Evolutionary conservation across 352 stramenopile genomes (phyloP).

Genomic region (Elongisporangium undulatum): DNA sequence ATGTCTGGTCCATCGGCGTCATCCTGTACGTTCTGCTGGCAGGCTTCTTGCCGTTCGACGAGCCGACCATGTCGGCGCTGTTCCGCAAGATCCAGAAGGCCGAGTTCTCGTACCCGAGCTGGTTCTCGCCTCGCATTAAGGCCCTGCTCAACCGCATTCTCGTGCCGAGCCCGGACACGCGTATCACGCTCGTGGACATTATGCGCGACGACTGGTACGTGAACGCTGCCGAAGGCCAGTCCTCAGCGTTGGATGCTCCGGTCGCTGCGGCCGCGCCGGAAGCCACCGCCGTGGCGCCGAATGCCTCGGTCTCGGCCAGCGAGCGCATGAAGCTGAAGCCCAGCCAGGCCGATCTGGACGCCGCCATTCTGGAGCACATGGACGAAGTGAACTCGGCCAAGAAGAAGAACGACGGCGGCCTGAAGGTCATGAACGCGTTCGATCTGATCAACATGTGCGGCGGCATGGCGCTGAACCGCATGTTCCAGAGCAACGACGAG

Average conservation of each 20-base stretch:
- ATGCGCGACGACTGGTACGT: slow-evolving; percentile 88
- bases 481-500: slow-evolving; percentile 87
- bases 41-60: slow-evolving; percentile 94
- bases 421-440: slow-evolving; percentile 91
- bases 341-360: slow-evolving; percentile 79
- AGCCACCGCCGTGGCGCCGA: slow-evolving; percentile 7
- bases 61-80: slow-evolving; percentile 93
- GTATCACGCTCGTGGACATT: slow-evolving; percentile 88
- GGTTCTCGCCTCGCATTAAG: slow-evolving; percentile 88
- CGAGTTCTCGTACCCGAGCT: slow-evolving; percentile 93
- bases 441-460: slow-evolving; percentile 92
- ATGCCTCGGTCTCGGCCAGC: slow-evolving; percentile 1
- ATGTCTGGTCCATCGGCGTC: slow-evolving; percentile 98
- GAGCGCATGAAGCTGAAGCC: slow-evolving; percentile 72
- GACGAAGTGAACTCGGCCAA: slow-evolving; percentile 67
- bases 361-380: slow-evolving; percentile 76
- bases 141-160: slow-evolving; percentile 91
- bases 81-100: slow-evolving; percentile 97
- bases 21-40: slow-evolving; percentile 96
- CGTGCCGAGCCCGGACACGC: slow-evolving; percentile 88
- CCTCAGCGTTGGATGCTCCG: slow-evolving; percentile 5
- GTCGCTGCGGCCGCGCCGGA: slow-evolving; percentile 15
- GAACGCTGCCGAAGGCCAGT: slow-evolving; percentile 35
- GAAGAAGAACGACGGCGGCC: slow-evolving; percentile 56
- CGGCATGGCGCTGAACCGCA: slow-evolving; percentile 87